Evolutionary conservation across 148 eudicot genomes (phyloP).

Genomic region (Chenopodium berlandieri): DNA sequence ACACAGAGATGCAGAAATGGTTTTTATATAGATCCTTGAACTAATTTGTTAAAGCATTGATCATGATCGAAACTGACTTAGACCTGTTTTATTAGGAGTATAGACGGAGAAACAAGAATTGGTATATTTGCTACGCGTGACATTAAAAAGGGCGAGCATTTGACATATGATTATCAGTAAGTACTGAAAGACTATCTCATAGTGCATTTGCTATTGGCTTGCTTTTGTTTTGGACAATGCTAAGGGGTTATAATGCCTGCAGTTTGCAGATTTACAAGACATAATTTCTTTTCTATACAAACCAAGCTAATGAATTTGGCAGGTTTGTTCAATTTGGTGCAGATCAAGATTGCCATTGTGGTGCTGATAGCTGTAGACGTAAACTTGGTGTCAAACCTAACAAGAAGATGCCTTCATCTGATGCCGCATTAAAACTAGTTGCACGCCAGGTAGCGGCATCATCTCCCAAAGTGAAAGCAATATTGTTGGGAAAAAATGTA

Average conservation of each 20-base stretch:
- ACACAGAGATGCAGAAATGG: conserved; percentile 99
- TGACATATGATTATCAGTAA: conserved; percentile 98
- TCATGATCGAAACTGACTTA: conserved; percentile 12
- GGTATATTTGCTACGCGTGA: conserved; percentile 94
- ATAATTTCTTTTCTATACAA: conserved; percentile 7
- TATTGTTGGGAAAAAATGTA: conserved; percentile 43
- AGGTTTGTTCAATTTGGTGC: conserved; percentile 99
- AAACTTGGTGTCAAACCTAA: conserved; percentile 93
- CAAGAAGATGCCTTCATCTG: conserved; percentile 76
- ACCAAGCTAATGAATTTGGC: conserved; percentile 56
- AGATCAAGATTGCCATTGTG: conserved; percentile 97
- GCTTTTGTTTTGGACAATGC: not conserved
- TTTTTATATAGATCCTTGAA: conserved; percentile 24
- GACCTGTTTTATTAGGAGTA: conserved; percentile 53
- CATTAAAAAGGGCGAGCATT: conserved; percentile 87
- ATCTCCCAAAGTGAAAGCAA: conserved; percentile 50
- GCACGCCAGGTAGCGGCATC: conserved; percentile 76
- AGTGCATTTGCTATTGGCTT: not conserved
- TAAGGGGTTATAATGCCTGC: not conserved
- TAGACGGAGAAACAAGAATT: conserved; percentile 95
- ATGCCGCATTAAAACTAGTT: conserved; percentile 77
- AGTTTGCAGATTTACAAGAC: not conserved
- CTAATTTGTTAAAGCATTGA: conserved; percentile 6
- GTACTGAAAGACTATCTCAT: conserved; percentile 1
- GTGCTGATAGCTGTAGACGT: conserved; percentile 81